A percentile compares a stretch with the other conserved stretches of the same genome.
Conservation (phyloP, 164 flowering plant genomes). For the Paratinospora sagittata region DNA sequence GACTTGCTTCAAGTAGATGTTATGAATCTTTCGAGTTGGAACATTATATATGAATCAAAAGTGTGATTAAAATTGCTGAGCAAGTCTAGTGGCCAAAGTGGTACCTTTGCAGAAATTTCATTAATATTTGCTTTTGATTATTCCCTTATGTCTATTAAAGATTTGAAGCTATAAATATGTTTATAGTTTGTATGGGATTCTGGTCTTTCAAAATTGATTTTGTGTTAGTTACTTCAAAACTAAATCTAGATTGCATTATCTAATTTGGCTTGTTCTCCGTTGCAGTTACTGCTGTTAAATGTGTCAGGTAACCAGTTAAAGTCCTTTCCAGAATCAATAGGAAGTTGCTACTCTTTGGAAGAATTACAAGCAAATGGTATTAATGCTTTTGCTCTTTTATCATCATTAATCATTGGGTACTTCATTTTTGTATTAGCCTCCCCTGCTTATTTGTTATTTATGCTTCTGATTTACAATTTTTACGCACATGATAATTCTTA, state of each 20-base stretch:
- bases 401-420: not conserved
- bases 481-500: not conserved
- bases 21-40: not conserved
- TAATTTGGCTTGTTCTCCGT: constrained; percentile 20
- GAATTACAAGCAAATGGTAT: constrained; percentile 93
- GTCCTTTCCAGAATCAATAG: constrained; percentile 87
- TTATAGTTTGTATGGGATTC: not conserved
- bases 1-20: not conserved
- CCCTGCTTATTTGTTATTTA: not conserved
- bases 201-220: not conserved
- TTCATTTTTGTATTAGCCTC: not conserved
- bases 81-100: too few species aligned
- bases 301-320: constrained; percentile 75
- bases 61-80: not conserved
- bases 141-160: too few species aligned
- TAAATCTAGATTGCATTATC: not conserved
- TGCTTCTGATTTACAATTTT: not conserved
- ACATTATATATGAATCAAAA: not conserved
- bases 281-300: constrained; percentile 77
- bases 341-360: constrained; percentile 89
- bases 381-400: not conserved
- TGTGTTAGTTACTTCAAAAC: not conserved
- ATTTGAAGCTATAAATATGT: not conserved
- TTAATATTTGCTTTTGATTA: too few species aligned
- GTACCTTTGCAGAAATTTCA: too few species aligned